These are phyloP conservation scores for Apiotrichum gracile DNA, from an alignment of 1,284 basidiomycete genomes.

Conservation along the genomic window DNA sequence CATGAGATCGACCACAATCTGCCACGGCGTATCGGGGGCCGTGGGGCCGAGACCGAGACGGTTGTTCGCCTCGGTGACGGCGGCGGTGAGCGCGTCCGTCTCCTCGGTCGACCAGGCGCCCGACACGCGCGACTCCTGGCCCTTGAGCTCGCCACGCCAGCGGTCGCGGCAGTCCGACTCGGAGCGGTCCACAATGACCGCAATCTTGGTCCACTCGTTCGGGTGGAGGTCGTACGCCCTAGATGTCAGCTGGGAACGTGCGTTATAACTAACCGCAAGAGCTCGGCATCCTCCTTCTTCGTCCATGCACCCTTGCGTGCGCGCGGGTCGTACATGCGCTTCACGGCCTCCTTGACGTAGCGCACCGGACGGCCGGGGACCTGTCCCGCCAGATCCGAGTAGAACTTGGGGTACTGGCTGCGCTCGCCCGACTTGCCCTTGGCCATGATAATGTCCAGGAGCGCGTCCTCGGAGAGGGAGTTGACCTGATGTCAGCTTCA, in stretches of 20 bases:
- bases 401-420: slow-evolving; percentile 29
- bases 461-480: slow-evolving; percentile 15
- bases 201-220: slow-evolving; percentile 34
- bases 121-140: slow-evolving; percentile 10
- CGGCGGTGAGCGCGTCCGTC: slow-evolving; percentile 12
- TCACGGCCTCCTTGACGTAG: slow-evolving; percentile 33
- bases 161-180: slow-evolving; percentile 36
- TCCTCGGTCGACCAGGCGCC: slow-evolving; percentile 26
- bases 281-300: slow-evolving; percentile 29
- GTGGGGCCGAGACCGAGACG: slow-evolving; percentile 17
- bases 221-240: slow-evolving; percentile 31
- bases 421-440: slow-evolving; percentile 19
- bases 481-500: background rate
- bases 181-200: slow-evolving; percentile 29
- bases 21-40: slow-evolving; percentile 26
- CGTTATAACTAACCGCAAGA: slow-evolving; percentile 21
- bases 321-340: slow-evolving; percentile 34
- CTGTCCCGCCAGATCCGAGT: slow-evolving; percentile 30
- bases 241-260: background rate
- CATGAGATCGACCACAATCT: slow-evolving; percentile 23
- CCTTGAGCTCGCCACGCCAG: slow-evolving; percentile 26
- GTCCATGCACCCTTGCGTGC: slow-evolving; percentile 38
- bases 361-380: slow-evolving; percentile 38
- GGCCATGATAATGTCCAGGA: slow-evolving; percentile 29
- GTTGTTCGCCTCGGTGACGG: slow-evolving; percentile 20